Base-by-base conservation (phyloP, 1,284 basidiomycete species). In the Stereum hirsutum region DNA sequence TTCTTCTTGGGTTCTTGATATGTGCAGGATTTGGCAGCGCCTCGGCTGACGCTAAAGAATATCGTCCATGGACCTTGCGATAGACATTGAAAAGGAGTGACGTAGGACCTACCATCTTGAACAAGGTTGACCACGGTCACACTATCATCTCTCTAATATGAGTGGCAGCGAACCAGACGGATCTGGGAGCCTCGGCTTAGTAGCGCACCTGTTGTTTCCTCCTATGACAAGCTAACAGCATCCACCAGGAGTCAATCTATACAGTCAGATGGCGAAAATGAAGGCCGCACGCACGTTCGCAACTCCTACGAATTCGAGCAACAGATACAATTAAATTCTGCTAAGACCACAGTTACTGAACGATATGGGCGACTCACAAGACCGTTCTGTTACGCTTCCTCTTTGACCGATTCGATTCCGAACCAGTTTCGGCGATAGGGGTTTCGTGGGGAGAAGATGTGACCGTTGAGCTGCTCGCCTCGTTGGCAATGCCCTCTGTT, bases 111-210 rank as follows among this genome's bases (percentile, higher is more conserved):
- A 56, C 54, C 54, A 56, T 51, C 54, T 43, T 17, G 45, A 44
- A 44, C 54, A 56, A 20, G 54, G 54, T 27, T 52, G 52, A 14
- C 49, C 52, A 17, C 54, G 47, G 38, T 56, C 54, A 42, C 54
- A 56, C 54, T 56, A 26, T 11, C 14, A n/a, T n/a, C 5, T 11
- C 24, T 20, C 14, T 5, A 25, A 20, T 27, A 26, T 25, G 28
- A 23, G n/a, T 19, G 35, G 21, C 21, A 36, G 12, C 12, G 19
- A 27, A 37, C 14, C 40, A 31, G 20, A 28, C 24, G 30, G 30
- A 14, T 33, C 25, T 17, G 19, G 38, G 14, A 23, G 28, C 12
- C n/a, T 19, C 32, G 17, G 7, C 26, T 15, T 20, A 21, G 11
- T 41, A 44, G 41, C 32, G 35, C n/a, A 36, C 54, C 49, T 56